A percentile compares a stretch with the other conserved stretches of the same genome.
phyloP scores from a whole-genome alignment of 371 early-diverging fungal species.

The Mucor mucedo region DNA sequence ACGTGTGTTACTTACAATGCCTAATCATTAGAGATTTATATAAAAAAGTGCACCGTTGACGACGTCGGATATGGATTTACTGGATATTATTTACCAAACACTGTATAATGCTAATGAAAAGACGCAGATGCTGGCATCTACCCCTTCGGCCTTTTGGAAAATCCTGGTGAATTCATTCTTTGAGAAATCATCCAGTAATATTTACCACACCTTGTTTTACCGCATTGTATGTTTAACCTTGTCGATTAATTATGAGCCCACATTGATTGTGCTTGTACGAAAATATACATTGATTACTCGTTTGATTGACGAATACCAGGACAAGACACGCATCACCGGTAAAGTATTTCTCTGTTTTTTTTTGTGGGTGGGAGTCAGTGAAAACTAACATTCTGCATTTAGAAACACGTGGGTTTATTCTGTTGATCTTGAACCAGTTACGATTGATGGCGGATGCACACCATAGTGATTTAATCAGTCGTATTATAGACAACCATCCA shows the following conservation, averaged over 20 bases:
- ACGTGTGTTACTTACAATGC: too few relatives aligned
- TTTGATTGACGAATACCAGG: constrained; percentile 43
- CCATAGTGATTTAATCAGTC: constrained; percentile 26
- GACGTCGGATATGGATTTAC: constrained; percentile 37
- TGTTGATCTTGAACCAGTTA: constrained; percentile 48
- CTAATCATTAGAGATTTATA: neutral
- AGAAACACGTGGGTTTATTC: constrained; percentile 45
- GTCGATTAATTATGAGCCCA: constrained; percentile 33
- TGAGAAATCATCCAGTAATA: constrained; percentile 46
- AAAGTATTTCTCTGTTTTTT: constrained; percentile 4
- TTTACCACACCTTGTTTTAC: constrained; percentile 51
- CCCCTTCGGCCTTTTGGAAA: constrained; percentile 45
- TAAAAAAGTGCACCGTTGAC: constrained; percentile 32
- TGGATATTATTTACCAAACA: constrained; percentile 42
- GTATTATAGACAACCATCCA: constrained; percentile 30
- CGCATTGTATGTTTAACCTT: constrained; percentile 38
- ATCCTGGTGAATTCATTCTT: constrained; percentile 47
- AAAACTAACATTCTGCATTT: neutral
- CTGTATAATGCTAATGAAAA: constrained; percentile 36
- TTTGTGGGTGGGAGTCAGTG: too few relatives aligned
- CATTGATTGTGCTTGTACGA: constrained; percentile 29
- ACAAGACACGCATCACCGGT: constrained; percentile 33
- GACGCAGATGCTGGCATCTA: constrained; percentile 34
- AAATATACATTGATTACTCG: constrained; percentile 38
- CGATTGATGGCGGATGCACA: constrained; percentile 43